These are phyloP conservation scores for Crithidia bombi DNA, from an alignment of 208 protist genomes.

Conservation along the genomic window DNA sequence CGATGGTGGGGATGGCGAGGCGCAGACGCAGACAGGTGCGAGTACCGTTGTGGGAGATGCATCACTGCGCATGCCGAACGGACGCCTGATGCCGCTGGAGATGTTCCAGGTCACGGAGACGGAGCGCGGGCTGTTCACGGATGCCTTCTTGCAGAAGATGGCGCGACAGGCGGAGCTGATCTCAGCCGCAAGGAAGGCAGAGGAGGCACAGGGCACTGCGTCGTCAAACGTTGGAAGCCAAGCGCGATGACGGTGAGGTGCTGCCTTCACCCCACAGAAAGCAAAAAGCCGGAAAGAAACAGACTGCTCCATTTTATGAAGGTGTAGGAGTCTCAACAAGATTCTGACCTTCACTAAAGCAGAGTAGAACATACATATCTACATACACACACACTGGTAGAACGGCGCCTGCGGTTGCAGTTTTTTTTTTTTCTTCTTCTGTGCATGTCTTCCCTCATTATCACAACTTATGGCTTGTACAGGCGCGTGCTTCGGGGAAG, in stretches of 20 bases:
- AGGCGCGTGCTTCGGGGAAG: no score
- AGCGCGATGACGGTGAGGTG: neutral
- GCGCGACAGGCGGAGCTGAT: constrained; percentile 30
- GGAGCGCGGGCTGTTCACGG: constrained; percentile 41
- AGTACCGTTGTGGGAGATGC: neutral
- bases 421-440: no score
- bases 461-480: no score
- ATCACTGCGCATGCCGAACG: constrained; percentile 50
- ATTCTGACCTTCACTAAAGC: no score
- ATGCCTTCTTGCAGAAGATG: constrained; percentile 40
- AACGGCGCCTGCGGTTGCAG: no score
- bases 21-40: neutral
- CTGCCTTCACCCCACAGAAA: neutral
- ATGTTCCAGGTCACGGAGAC: constrained; percentile 70
- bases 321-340: no score
- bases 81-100: constrained; percentile 51
- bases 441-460: no score
- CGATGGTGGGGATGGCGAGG: neutral
- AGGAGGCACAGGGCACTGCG: neutral
- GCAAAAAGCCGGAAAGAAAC: neutral
- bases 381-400: no score
- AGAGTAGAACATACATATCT: no score
- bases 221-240: neutral
- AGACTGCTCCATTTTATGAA: no score
- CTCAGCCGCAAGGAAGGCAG: constrained; percentile 4